A percentile compares a stretch with the other conserved stretches of the same genome.
Conservation (phyloP, 129 eudicot species). For the Dittrichia graveolens region DNA sequence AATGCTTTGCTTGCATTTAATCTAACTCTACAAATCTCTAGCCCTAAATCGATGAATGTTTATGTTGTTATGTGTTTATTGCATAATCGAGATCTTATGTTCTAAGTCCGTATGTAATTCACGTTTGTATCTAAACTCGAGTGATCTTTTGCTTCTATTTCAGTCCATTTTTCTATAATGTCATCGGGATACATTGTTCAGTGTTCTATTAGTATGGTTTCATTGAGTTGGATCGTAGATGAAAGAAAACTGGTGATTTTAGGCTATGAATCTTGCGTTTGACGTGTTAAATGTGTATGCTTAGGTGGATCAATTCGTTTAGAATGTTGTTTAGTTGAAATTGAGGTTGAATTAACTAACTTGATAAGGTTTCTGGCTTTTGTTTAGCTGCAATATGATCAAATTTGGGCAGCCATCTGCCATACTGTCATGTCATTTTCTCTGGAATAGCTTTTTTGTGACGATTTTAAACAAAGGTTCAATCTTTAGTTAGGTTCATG, state of each 20-base stretch:
- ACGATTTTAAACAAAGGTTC: not conserved
- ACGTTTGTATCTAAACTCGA: not conserved
- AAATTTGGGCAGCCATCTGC: not conserved
- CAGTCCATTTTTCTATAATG: not conserved
- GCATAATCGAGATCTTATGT: not conserved
- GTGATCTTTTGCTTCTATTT: not conserved
- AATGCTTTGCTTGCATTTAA: not conserved
- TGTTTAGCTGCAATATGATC: not conserved
- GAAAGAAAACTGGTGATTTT: not conserved
- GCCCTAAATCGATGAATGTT: slow-evolving; percentile 16
- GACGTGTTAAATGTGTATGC: not conserved
- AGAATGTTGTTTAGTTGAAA: not conserved
- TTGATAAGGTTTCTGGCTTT: not conserved
- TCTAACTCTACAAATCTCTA: not conserved
- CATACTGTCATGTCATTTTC: not conserved
- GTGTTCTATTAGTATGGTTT: not conserved
- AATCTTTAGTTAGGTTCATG: not conserved
- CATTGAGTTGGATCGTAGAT: slow-evolving; percentile 8
- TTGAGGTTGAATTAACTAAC: not conserved
- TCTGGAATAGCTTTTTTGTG: not conserved
- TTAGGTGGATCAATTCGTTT: not conserved
- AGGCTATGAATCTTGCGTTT: slow-evolving; percentile 1
- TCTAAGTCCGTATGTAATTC: slow-evolving; percentile 2
- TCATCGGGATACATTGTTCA: not conserved
- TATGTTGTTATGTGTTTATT: not conserved